Conservation (phyloP, 371 early-diverging fungal species). For the Zancudomyces culisetae region DNA sequence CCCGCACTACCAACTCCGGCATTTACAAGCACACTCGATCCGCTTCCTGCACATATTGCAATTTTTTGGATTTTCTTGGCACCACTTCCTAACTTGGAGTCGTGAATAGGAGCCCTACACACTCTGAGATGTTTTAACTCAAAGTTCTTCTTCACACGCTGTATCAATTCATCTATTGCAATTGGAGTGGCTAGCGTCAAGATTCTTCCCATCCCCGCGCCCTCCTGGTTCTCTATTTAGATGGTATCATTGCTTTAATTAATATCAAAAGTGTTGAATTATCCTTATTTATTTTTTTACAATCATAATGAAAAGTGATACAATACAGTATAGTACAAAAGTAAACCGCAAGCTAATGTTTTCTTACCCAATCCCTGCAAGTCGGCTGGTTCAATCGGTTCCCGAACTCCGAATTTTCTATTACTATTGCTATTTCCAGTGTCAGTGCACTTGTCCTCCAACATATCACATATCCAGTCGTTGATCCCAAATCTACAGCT, state of each 20-base stretch:
- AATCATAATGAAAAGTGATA: neutral
- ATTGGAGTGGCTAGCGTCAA: slow-evolving; percentile 39
- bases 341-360: too few relatives aligned
- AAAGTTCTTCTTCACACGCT: slow-evolving; percentile 39
- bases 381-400: slow-evolving; percentile 30
- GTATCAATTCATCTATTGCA: slow-evolving; percentile 32
- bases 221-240: slow-evolving; percentile 32
- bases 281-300: neutral
- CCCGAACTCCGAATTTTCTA: slow-evolving; percentile 26
- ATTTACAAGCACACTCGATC: slow-evolving; percentile 34
- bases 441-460: too few relatives aligned
- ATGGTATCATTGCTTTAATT: too few relatives aligned
- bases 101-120: slow-evolving; percentile 37
- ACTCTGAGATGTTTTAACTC: slow-evolving; percentile 51
- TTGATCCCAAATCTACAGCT: slow-evolving; percentile 64
- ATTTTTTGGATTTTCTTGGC: slow-evolving; percentile 39
- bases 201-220: slow-evolving; percentile 52
- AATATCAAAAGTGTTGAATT: too few relatives aligned
- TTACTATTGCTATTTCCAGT: too few relatives aligned
- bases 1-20: too few relatives aligned
- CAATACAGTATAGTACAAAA: too few relatives aligned
- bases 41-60: slow-evolving; percentile 92
- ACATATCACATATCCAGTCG: slow-evolving; percentile 60
- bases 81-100: slow-evolving; percentile 4
- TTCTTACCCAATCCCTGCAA: neutral